Conservation (phyloP, 768 basidiomycete species). For the Hebeloma cylindrosporum region DNA sequence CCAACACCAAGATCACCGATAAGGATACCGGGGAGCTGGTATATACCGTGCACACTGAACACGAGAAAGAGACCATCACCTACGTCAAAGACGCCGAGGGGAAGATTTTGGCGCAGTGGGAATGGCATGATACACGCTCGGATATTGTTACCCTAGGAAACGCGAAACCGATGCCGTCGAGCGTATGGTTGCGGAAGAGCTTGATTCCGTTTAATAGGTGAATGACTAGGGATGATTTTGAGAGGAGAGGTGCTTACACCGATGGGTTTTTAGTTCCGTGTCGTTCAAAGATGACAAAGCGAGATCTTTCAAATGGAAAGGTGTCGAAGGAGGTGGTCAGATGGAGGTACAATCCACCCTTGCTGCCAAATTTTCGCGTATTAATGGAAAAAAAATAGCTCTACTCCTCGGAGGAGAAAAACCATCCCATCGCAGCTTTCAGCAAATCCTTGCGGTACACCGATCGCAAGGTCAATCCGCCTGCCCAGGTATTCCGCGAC, state of each 20-base stretch:
- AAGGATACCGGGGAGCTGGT: constrained; percentile 29
- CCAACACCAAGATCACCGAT: constrained; percentile 38
- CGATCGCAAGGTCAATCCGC: constrained; percentile 21
- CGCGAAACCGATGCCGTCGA: constrained; percentile 27
- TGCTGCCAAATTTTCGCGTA: not conserved
- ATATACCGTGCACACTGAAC: constrained; percentile 38
- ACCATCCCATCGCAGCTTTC: constrained; percentile 29
- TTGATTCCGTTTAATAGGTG: constrained; percentile 41
- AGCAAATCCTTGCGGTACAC: constrained; percentile 24
- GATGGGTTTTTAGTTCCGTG: constrained; percentile 30
- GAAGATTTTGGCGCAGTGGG: constrained; percentile 35
- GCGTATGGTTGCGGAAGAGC: constrained; percentile 42
- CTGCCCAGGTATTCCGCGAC: constrained; percentile 19
- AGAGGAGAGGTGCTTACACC: not conserved
- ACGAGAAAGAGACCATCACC: constrained; percentile 31
- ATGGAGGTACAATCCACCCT: constrained; percentile 30
- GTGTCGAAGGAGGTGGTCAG: constrained; percentile 32
- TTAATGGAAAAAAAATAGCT: not conserved
- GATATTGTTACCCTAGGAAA: constrained; percentile 39
- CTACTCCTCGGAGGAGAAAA: not conserved
- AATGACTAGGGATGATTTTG: constrained; percentile 12
- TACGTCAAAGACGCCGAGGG: constrained; percentile 32
- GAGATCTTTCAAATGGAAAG: constrained; percentile 43
- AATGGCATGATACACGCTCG: constrained; percentile 38
- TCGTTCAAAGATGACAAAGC: constrained; percentile 33